Evolutionary conservation across 129 eudicot species (phyloP), one percentile per base, ranked within the genome.

Genomic region (Rutidosis leptorrhynchoides): DNA sequence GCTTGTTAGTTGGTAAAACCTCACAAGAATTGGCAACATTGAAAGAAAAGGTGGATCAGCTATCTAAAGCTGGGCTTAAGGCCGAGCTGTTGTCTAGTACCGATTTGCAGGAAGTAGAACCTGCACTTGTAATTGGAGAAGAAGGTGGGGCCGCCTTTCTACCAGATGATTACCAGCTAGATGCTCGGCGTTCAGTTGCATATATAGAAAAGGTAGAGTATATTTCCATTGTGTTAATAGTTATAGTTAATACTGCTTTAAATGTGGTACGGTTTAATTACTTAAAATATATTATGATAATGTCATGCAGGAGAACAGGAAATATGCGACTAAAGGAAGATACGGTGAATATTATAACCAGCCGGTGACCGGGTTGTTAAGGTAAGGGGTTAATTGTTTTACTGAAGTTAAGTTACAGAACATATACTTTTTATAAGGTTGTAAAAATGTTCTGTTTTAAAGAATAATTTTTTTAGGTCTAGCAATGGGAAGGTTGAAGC

Each of bases 1-100:
- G 99, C 82, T 74, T 93, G 86, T 82, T 94, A 71, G 88, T 94
- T 82, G 95, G 99, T 75, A 84, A 69, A 77, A 89, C 93, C 20
- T 73, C 77, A 0, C 81, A 80, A 51, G 95, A 89, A 9, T 51
- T 78, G 63, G 68, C 51, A 33, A 32, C 51, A 62, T 74, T 94
- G 65, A 84, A 73, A 76, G 79, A 10, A 29, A 83, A 74, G 81
- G 89, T 83, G 56, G 68, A 83, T 66, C 76, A 75, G 76, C 85
- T 94, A 59, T 79, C 81, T 29, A 72, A 83, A 70, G 97, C 90
- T 68, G 99, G 97, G 32, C 52, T 94, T 30, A 74, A 71, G 54
- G 99, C 96, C 6, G 70, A 84, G 70, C 83, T 79, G 68, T 79
- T 94, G 87, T 82, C 96, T 30, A 30, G 48, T 70, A 62, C 51